A percentile compares a stretch with the other conserved stretches of the same genome.
These are phyloP conservation scores for Globisporangium canariense DNA, from an alignment of 352 stramenopile species.

Conservation along the genomic window DNA sequence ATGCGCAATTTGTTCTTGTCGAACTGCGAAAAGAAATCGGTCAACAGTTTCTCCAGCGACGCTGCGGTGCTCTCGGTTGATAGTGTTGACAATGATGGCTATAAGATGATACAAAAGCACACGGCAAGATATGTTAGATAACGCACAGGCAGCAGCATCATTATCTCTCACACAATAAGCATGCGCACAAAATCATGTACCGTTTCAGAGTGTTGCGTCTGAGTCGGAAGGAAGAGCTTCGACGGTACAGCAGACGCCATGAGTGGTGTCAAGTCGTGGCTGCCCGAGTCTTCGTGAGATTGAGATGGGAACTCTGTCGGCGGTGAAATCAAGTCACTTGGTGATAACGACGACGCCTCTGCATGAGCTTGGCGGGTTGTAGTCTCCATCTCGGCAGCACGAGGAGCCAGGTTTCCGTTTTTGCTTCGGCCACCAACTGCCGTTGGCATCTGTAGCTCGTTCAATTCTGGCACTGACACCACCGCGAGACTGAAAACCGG, in stretches of 20 bases:
- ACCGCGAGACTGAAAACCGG: neutral
- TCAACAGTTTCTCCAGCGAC: slow-evolving; percentile 46
- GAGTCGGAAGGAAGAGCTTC: neutral
- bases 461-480: neutral
- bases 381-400: neutral
- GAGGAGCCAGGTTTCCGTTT: neutral
- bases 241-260: neutral
- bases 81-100: neutral
- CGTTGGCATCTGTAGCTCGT: neutral
- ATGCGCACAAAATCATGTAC: neutral
- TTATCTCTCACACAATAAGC: neutral
- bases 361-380: neutral
- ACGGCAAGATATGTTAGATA: neutral
- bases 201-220: neutral
- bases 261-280: neutral
- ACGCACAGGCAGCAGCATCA: neutral
- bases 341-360: neutral
- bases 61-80: neutral
- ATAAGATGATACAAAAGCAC: neutral
- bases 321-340: neutral
- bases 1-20: slow-evolving; percentile 61
- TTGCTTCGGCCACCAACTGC: neutral
- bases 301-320: neutral
- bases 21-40: slow-evolving; percentile 59
- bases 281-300: neutral